Percentiles rank a stretch among this genome's conserved stretches.
Conservation (phyloP, 1,284 basidiomycete genomes). For the Tilletia caries region DNA sequence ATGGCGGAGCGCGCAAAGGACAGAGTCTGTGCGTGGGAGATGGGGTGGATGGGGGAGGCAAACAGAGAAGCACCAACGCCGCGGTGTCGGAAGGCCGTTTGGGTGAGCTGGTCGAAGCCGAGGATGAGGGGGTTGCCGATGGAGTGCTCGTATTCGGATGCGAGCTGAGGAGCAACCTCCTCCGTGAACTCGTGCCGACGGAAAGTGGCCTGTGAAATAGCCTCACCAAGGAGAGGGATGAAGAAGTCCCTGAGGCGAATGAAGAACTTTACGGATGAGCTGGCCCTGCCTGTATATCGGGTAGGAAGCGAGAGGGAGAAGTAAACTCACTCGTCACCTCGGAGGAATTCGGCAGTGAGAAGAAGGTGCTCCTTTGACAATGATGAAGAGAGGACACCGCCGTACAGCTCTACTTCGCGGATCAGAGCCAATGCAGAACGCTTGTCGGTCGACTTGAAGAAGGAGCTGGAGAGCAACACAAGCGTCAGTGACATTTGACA, state of each 20-base stretch:
- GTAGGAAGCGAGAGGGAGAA: no score
- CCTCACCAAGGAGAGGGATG: constrained; percentile 49
- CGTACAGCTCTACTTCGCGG: constrained; percentile 88
- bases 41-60: constrained; percentile 43
- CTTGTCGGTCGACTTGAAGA: constrained; percentile 51
- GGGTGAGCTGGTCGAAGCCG: constrained; percentile 45
- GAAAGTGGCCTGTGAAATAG: constrained; percentile 41
- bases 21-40: constrained; percentile 35
- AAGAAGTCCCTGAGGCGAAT: constrained; percentile 39
- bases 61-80: constrained; percentile 49
- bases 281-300: neutral
- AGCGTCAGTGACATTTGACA: neutral
- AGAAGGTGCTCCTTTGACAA: constrained; percentile 86
- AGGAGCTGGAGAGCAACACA: constrained; percentile 21
- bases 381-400: constrained; percentile 82
- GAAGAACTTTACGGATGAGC: neutral
- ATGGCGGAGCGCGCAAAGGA: constrained; percentile 39
- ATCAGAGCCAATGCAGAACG: constrained; percentile 86
- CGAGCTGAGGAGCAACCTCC: constrained; percentile 46
- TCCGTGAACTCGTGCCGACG: constrained; percentile 49
- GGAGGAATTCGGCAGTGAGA: constrained; percentile 88
- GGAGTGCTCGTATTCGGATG: constrained; percentile 41
- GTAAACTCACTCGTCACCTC: constrained; percentile 89
- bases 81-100: constrained; percentile 50
- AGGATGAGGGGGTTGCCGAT: constrained; percentile 35